A percentile compares a stretch with the other conserved stretches of the same genome.
Conservation (phyloP, 2,329 filamentous ascomycete species). For the Aspergillus clavatus region DNA sequence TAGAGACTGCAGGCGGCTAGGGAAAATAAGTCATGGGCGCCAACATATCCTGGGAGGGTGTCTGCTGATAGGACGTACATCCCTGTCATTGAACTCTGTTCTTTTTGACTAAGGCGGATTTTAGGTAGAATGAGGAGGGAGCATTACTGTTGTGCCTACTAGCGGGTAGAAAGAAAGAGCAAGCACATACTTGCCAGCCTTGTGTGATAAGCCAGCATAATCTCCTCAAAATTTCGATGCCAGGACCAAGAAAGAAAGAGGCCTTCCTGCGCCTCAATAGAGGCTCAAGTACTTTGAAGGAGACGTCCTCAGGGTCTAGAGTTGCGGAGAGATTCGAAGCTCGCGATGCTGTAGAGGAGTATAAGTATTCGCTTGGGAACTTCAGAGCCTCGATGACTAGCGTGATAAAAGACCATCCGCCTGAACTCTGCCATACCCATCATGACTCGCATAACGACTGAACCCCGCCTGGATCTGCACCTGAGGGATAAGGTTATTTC, state of each 20-base stretch:
- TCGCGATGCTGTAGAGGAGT: too few relatives aligned
- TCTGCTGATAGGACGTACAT: too few relatives aligned
- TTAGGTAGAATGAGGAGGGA: too few relatives aligned
- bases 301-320: neutral
- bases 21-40: too few relatives aligned
- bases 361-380: too few relatives aligned
- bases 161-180: neutral
- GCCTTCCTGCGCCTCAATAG: neutral
- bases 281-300: neutral
- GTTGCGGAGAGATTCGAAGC: neutral
- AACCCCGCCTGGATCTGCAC: neutral
- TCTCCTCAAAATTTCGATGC: neutral
- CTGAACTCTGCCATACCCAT: too few relatives aligned
- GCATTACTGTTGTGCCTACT: neutral
- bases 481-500: conserved; percentile 1
- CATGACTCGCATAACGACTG: neutral
- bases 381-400: neutral
- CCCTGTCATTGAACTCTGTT: too few relatives aligned
- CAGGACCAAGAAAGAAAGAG: neutral
- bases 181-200: neutral
- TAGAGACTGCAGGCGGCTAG: too few relatives aligned
- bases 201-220: neutral
- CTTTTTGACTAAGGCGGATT: too few relatives aligned
- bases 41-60: too few relatives aligned
- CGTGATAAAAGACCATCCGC: neutral